Evolutionary conservation across 1,284 basidiomycete species (phyloP).

Genomic region (Malassezia sp.): DNA sequence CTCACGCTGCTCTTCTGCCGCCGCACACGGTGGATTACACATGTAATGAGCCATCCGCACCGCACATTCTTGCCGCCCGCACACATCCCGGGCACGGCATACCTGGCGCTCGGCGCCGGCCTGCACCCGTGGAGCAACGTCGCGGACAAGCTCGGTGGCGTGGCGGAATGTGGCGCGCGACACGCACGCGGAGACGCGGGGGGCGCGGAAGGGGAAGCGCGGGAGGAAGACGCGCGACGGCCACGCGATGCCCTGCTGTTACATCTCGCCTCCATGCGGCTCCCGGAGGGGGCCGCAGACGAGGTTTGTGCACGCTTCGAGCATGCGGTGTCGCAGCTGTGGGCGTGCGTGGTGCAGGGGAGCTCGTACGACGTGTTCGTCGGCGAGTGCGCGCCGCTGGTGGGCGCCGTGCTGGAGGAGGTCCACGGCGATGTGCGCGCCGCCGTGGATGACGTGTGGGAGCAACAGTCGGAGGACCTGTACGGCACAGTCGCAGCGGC

Average conservation of each 20-base stretch:
- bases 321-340: background rate
- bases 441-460: constrained; percentile 2
- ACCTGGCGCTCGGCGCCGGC: background rate
- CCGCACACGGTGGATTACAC: constrained; percentile 11
- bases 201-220: too few species aligned
- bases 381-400: constrained; percentile 6
- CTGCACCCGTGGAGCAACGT: background rate
- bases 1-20: constrained; percentile 2
- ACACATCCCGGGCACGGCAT: background rate
- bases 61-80: background rate
- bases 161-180: too few species aligned
- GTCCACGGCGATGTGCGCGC: background rate
- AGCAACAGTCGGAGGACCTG: constrained; percentile 16
- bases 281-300: background rate
- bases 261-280: background rate
- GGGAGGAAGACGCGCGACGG: background rate
- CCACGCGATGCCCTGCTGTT: constrained; percentile 1
- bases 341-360: constrained; percentile 5
- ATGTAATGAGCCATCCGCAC: constrained; percentile 9
- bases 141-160: too few species aligned
- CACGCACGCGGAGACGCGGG: too few species aligned
- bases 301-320: background rate
- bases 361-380: constrained; percentile 10
- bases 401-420: background rate
- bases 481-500: constrained; percentile 21